Conservation (phyloP, 129 eudicot species). For the Solidago caesia region DNA sequence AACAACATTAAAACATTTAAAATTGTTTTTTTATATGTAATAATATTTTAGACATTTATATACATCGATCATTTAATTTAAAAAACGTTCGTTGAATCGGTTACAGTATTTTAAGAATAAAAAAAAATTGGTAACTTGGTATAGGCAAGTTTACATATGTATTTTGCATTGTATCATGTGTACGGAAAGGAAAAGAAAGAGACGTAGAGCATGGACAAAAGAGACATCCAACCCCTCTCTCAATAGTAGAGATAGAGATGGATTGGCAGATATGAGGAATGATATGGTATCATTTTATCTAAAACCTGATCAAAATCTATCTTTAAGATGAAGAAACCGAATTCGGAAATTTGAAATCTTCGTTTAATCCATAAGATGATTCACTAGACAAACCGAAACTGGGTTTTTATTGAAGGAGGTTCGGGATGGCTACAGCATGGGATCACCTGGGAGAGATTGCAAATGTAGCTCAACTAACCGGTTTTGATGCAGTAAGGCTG, state of each 20-base stretch:
- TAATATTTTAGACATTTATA: too few species aligned
- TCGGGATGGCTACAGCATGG: conserved; percentile 54
- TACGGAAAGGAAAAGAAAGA: conserved; percentile 10
- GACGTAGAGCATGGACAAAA: conserved; percentile 36
- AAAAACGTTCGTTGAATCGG: too few species aligned
- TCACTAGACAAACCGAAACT: too few species aligned
- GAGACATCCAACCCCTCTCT: conserved; percentile 28
- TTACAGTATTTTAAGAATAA: too few species aligned
- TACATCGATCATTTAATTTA: too few species aligned
- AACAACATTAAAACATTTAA: too few species aligned
- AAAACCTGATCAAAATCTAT: background rate
- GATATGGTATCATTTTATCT: too few species aligned
- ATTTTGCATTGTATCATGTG: background rate
- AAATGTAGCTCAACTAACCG: conserved; percentile 68
- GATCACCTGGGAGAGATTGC: conserved; percentile 80
- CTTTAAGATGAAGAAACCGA: background rate
- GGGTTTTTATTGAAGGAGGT: conserved; percentile 5
- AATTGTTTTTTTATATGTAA: too few species aligned
- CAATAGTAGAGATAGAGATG: background rate
- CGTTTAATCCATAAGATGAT: background rate
- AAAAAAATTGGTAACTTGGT: too few species aligned
- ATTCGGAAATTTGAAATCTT: background rate
- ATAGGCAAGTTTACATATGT: background rate
- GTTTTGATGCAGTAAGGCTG: conserved; percentile 68
- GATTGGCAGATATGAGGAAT: too few species aligned